phyloP scores from a whole-genome alignment of 1,284 basidiomycete species.

The Malassezia furfur region DNA sequence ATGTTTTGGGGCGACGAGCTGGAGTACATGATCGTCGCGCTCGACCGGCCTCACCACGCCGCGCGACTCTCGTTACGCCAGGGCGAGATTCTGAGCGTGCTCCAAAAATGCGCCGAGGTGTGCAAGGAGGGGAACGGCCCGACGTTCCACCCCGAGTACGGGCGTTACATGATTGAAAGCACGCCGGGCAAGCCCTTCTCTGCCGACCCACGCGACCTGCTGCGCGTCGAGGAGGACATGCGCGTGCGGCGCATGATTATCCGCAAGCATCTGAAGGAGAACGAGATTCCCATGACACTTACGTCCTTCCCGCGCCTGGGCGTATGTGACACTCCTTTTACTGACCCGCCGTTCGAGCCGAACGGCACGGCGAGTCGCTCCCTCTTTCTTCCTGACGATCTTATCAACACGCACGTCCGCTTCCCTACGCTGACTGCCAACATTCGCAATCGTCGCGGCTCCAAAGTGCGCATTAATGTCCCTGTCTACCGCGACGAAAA shows the following conservation, averaged over 20 bases:
- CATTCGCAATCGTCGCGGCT: slow-evolving; percentile 76
- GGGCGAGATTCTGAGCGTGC: slow-evolving; percentile 79
- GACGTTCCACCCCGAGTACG: slow-evolving; percentile 97
- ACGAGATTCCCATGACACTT: slow-evolving; percentile 84
- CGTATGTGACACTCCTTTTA: slow-evolving; percentile 66
- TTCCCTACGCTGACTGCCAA: slow-evolving; percentile 98
- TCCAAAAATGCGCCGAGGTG: slow-evolving; percentile 56
- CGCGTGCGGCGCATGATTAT: slow-evolving; percentile 71
- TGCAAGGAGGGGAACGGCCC: slow-evolving; percentile 52
- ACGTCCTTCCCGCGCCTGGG: slow-evolving; percentile 93
- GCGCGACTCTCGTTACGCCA: slow-evolving; percentile 84
- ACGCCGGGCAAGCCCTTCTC: slow-evolving; percentile 92
- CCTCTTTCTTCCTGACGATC: slow-evolving; percentile 85
- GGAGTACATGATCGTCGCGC: slow-evolving; percentile 88
- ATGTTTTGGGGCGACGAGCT: slow-evolving; percentile 99
- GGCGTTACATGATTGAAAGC: slow-evolving; percentile 95
- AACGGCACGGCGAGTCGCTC: slow-evolving; percentile 73
- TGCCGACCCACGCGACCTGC: slow-evolving; percentile 69
- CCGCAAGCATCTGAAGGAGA: slow-evolving; percentile 66
- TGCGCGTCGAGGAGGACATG: slow-evolving; percentile 91
- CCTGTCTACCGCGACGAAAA: slow-evolving; percentile 81
- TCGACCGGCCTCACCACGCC: slow-evolving; percentile 68
- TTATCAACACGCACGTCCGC: slow-evolving; percentile 91
- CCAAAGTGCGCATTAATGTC: slow-evolving; percentile 90
- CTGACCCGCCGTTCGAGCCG: slow-evolving; percentile 75